A percentile compares a stretch with the other conserved stretches of the same genome.
These are phyloP conservation scores for Geotrichum bryndzae DNA, from an alignment of 1,139 yeast genomes.

Conservation along the genomic window DNA sequence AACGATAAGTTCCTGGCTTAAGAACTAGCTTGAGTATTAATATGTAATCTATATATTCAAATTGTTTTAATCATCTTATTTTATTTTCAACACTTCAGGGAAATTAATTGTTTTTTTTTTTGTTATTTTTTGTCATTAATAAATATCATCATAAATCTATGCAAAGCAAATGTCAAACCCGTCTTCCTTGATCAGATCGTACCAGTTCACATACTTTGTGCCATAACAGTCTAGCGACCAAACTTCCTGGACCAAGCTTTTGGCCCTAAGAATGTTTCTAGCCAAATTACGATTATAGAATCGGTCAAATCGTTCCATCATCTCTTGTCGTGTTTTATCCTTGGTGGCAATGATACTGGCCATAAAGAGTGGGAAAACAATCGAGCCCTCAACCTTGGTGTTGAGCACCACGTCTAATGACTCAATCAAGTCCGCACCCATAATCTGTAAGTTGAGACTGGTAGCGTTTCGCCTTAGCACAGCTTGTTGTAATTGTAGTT, in stretches of 20 bases:
- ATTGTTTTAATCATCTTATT: neutral
- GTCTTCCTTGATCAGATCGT: conserved; percentile 52
- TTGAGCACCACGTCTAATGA: conserved; percentile 59
- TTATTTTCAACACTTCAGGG: neutral
- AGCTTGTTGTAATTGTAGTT: conserved; percentile 60
- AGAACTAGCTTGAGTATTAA: conserved; percentile 3
- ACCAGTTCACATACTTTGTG: conserved; percentile 57
- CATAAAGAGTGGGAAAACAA: conserved; percentile 71
- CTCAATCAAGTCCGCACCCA: conserved; percentile 49
- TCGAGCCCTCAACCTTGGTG: conserved; percentile 62
- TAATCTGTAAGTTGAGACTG: conserved; percentile 56
- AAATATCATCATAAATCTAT: conserved; percentile 22
- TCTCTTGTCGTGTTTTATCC: conserved; percentile 40
- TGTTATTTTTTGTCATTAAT: neutral
- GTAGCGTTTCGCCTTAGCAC: conserved; percentile 57
- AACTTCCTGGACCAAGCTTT: conserved; percentile 52
- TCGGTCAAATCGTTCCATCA: conserved; percentile 49
- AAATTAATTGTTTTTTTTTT: neutral
- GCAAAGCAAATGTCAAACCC: conserved; percentile 83
- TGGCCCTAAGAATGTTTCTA: conserved; percentile 58
- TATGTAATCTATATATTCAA: neutral
- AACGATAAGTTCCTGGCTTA: conserved; percentile 28
- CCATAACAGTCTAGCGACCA: conserved; percentile 49
- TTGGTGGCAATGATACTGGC: conserved; percentile 66
- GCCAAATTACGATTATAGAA: conserved; percentile 59